Evolutionary conservation across 306 rosid genomes (phyloP).

Genomic region (Leucaena leucocephala): DNA sequence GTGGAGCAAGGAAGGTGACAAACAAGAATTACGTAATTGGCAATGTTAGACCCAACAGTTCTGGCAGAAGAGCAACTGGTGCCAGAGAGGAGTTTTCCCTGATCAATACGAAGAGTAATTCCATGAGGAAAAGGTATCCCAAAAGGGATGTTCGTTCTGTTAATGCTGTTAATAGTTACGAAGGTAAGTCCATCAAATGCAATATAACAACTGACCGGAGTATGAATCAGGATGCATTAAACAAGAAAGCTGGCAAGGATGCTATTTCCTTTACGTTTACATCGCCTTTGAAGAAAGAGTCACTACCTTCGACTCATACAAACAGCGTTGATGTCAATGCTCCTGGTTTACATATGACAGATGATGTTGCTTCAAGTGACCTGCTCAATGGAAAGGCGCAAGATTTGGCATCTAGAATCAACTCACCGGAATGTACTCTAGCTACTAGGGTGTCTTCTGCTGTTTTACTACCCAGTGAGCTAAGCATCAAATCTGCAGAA

Average conservation of each 20-base stretch:
- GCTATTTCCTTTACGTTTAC: constrained; percentile 90
- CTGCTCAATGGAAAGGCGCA: constrained; percentile 81
- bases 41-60: constrained; percentile 29
- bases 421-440: no score
- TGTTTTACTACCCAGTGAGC: constrained; percentile 48
- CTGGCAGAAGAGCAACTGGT: constrained; percentile 45
- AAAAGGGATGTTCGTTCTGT: constrained; percentile 40
- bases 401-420: constrained; percentile 42
- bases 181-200: constrained; percentile 61
- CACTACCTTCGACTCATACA: constrained; percentile 40
- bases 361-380: constrained; percentile 66
- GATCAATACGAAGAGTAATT: constrained; percentile 18
- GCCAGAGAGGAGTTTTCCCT: constrained; percentile 28
- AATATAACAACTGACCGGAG: constrained; percentile 54
- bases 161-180: constrained; percentile 34
- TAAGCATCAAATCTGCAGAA: neutral
- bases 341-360: constrained; percentile 49
- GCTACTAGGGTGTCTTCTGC: constrained; percentile 49
- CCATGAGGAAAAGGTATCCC: constrained; percentile 46
- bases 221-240: constrained; percentile 47
- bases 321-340: constrained; percentile 47
- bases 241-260: constrained; percentile 61
- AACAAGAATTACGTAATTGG: neutral
- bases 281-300: constrained; percentile 72
- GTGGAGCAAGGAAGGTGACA: neutral